phyloP scores from a whole-genome alignment of 176 grass and related monocot genomes.

The Pontederia crassipes region DNA sequence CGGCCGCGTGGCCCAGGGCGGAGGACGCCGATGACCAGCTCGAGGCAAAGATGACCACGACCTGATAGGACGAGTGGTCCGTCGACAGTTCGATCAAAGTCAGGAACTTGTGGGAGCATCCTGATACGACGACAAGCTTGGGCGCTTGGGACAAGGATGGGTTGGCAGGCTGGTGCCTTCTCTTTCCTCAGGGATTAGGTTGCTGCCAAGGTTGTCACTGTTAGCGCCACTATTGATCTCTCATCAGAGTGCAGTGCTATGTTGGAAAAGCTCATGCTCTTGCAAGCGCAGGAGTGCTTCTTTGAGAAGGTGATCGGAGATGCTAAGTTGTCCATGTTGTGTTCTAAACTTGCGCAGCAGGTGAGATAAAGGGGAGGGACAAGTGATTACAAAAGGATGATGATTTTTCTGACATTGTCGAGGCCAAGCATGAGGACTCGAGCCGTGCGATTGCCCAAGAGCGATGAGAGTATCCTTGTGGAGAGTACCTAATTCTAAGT shows the following conservation, averaged over 20 bases:
- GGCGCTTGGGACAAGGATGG: constrained; percentile 31
- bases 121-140: constrained; percentile 15
- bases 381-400: too few relatives aligned
- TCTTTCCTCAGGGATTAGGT: constrained; percentile 62
- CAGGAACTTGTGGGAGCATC: constrained; percentile 16
- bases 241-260: constrained; percentile 73
- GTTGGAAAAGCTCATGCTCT: constrained; percentile 95
- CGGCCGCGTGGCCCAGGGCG: background rate
- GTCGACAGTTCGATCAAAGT: constrained; percentile 65
- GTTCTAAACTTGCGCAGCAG: constrained; percentile 93
- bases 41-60: constrained; percentile 82
- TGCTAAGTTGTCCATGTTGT: constrained; percentile 65
- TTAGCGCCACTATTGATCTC: constrained; percentile 63
- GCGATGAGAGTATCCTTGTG: too few relatives aligned
- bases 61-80: constrained; percentile 70
- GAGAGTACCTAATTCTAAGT: too few relatives aligned
- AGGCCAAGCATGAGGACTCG: too few relatives aligned
- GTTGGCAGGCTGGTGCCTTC: constrained; percentile 48
- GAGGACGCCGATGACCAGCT: constrained; percentile 47
- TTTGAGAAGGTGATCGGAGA: constrained; percentile 97
- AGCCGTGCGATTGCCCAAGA: too few relatives aligned
- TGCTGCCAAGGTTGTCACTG: constrained; percentile 58
- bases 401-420: too few relatives aligned
- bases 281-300: constrained; percentile 98
- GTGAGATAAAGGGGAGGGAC: constrained; percentile 15